These are phyloP conservation scores for Picea abies DNA, from an alignment of 83 land plant genomes.

Conservation along the genomic window DNA sequence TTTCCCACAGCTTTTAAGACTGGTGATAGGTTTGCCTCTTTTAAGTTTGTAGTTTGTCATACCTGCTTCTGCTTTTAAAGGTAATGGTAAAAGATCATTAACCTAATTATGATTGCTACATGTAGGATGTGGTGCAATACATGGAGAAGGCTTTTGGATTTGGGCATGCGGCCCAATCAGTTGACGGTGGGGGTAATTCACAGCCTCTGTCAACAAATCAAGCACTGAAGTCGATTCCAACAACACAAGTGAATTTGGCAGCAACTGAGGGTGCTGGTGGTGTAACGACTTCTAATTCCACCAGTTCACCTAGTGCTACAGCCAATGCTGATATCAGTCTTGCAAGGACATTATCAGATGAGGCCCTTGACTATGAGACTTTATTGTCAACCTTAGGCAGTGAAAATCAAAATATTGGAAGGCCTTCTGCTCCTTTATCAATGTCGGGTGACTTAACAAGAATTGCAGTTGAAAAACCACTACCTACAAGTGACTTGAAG, in stretches of 20 bases:
- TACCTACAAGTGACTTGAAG: conserved; percentile 62
- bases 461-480: conserved; percentile 34
- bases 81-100: no score
- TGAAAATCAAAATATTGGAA: conserved; percentile 48
- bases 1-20: no score
- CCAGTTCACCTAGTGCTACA: conserved; percentile 17
- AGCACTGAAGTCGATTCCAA: conserved; percentile 29
- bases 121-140: conserved; percentile 81
- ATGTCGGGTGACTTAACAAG: conserved; percentile 34
- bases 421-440: conserved; percentile 32
- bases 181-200: conserved; percentile 42
- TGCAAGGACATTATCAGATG: conserved; percentile 78
- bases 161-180: conserved; percentile 36
- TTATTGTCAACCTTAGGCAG: conserved; percentile 62
- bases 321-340: conserved; percentile 50
- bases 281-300: conserved; percentile 14
- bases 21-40: no score
- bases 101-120: not conserved
- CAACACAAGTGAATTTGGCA: conserved; percentile 21
- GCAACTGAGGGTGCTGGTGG: conserved; percentile 29
- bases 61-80: no score
- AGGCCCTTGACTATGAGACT: conserved; percentile 71
- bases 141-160: conserved; percentile 83
- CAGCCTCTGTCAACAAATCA: conserved; percentile 39
- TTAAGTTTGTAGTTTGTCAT: no score